phyloP scores from a whole-genome alignment of 2,329 filamentous ascomycete species.

The Xylariaceae sp. region DNA sequence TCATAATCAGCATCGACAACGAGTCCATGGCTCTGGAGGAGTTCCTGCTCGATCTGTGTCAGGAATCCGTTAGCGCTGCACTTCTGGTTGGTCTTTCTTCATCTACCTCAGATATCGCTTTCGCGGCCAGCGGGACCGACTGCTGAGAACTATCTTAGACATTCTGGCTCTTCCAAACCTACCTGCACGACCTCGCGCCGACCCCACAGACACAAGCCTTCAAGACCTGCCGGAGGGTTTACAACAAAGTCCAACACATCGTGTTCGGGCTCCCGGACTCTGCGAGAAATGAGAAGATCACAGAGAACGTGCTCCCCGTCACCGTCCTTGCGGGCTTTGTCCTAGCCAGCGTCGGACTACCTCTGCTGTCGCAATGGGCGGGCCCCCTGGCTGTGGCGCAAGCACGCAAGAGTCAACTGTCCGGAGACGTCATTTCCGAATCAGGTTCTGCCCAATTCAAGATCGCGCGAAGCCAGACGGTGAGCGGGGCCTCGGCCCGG shows the following conservation, averaged over 20 bases:
- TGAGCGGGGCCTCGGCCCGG: slow-evolving; percentile 46
- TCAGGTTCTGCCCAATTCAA: slow-evolving; percentile 39
- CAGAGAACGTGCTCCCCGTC: slow-evolving; percentile 74
- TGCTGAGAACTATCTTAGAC: slow-evolving; percentile 49
- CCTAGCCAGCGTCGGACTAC: slow-evolving; percentile 68
- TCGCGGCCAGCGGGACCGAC: slow-evolving; percentile 14
- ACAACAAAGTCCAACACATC: slow-evolving; percentile 84
- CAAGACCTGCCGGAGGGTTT: slow-evolving; percentile 75
- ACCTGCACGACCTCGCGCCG: slow-evolving; percentile 72
- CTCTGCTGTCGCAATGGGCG: slow-evolving; percentile 70
- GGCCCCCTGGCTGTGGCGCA: slow-evolving; percentile 78
- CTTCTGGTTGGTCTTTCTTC: slow-evolving; percentile 57
- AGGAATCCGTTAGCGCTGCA: slow-evolving; percentile 80
- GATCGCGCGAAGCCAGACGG: slow-evolving; percentile 64
- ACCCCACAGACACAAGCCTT: slow-evolving; percentile 73
- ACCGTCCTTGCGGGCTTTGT: slow-evolving; percentile 77
- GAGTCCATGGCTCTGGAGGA: slow-evolving; percentile 89
- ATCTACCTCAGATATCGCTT: neutral
- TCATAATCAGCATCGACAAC: slow-evolving; percentile 82
- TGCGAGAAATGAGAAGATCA: slow-evolving; percentile 66
- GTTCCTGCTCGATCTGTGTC: slow-evolving; percentile 78
- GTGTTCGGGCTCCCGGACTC: slow-evolving; percentile 73
- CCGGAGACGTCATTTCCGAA: slow-evolving; percentile 57
- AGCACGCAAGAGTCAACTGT: slow-evolving; percentile 66
- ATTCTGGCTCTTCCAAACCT: slow-evolving; percentile 87